Evolutionary conservation across 768 basidiomycete species (phyloP), one percentile per base, ranked within the genome.

Genomic region (Pseudohyphozyma bogoriensis): DNA sequence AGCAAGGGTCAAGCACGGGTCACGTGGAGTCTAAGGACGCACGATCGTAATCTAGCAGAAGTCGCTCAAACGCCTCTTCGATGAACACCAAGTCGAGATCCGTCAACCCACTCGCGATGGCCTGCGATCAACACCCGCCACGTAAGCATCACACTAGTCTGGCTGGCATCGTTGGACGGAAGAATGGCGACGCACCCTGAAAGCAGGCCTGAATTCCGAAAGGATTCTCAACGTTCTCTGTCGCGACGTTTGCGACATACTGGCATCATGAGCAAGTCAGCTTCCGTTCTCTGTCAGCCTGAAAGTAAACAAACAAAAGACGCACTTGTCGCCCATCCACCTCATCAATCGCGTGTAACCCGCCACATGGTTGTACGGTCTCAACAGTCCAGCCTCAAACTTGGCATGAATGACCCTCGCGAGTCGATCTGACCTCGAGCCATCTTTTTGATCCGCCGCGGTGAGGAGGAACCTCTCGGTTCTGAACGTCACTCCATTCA

Each of bases 341-440:
- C 87, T 80, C 56, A 85, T 87, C 64, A 96, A 74, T 61, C 92
- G 78, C 18, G 89, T 86, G 69, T 96, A 97, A 0, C 93, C 93
- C 70, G 91, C 91, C 52, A 91, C 89, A 67, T 96, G 95, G 74
- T 96, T 92, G 70, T 93, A 95, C 4, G 93, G 93, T 70, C 89
- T 91, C 65, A 96, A 75, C 45, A 97, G 73, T 0, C 92, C 93
- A 3, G 93, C 93, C 71, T 97, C 92, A 74, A 95, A 96, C 75
- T 96, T 97, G 70, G 87, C 89, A 66, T 86, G 81, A 67, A 96
- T 97, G 65, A 96, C 93, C 59, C 87, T 80, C 66, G 85, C 87
- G 53, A 97, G 75, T 1, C 92, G 83, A 67, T 93, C 88, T 67
- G 92, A 87, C 45, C 93, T 79, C 28, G 89, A 86, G 0, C 92